Percentiles rank a stretch among this genome's conserved stretches.
phyloP scores from a whole-genome alignment of 129 eudicot genomes.

The Apium graveolens region DNA sequence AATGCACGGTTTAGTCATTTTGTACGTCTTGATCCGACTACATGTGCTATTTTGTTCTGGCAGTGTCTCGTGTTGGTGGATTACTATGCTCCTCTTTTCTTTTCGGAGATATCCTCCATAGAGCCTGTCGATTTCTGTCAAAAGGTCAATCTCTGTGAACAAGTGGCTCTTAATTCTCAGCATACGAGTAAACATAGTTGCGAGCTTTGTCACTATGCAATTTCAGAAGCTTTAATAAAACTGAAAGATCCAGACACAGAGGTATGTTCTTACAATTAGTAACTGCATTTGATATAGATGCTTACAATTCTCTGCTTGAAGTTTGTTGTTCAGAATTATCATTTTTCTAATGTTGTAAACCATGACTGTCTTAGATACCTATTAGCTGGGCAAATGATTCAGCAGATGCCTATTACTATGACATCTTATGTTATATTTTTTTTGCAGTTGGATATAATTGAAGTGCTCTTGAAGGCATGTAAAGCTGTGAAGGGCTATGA shows the following conservation, averaged over 20 bases:
- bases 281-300: neutral
- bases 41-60: constrained; percentile 19
- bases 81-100: too few relatives aligned
- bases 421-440: neutral
- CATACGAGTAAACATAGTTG: too few relatives aligned
- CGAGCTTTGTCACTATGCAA: constrained; percentile 55
- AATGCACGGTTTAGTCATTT: neutral
- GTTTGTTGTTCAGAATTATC: too few relatives aligned
- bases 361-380: neutral
- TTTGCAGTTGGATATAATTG: constrained; percentile 10
- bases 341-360: too few relatives aligned
- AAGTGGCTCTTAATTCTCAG: too few relatives aligned
- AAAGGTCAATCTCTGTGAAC: too few relatives aligned
- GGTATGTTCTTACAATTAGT: constrained; percentile 29
- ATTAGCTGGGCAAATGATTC: neutral
- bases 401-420: neutral
- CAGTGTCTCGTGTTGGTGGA: too few relatives aligned
- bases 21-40: constrained; percentile 1
- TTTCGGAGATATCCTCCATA: too few relatives aligned
- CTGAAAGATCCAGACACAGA: constrained; percentile 85
- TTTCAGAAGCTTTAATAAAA: constrained; percentile 50
- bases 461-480: too few relatives aligned
- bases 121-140: too few relatives aligned
- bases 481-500: too few relatives aligned
- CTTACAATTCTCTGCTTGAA: too few relatives aligned